A percentile compares a stretch with the other conserved stretches of the same genome.
Evolutionary conservation across 306 rosid species (phyloP).

Genomic region (Vigna nakashimae): DNA sequence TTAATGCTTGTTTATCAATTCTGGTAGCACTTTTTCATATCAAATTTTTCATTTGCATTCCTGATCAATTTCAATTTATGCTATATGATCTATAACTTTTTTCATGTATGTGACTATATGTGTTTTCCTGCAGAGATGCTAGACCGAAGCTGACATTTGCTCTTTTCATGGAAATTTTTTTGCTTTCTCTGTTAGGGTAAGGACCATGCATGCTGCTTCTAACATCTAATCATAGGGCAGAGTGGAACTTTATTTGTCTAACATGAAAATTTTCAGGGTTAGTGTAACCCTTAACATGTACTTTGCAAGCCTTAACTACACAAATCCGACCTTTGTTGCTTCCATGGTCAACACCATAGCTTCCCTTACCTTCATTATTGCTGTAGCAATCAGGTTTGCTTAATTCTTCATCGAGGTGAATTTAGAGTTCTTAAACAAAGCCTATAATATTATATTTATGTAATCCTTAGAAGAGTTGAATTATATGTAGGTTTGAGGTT

Average conservation of each 20-base stretch:
- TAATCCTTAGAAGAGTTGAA: background rate
- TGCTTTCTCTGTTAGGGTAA: constrained; percentile 89
- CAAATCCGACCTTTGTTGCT: constrained; percentile 80
- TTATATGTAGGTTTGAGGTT: constrained; percentile 61
- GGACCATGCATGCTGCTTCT: constrained; percentile 12
- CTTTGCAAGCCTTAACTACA: constrained; percentile 80
- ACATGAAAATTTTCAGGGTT: constrained; percentile 54
- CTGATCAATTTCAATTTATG: background rate
- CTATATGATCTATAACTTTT: background rate
- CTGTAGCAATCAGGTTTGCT: constrained; percentile 64
- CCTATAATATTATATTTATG: background rate
- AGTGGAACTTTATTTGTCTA: constrained; percentile 2
- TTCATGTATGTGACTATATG: background rate
- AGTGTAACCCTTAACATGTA: constrained; percentile 69
- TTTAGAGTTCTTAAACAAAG: background rate
- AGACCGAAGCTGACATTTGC: constrained; percentile 74
- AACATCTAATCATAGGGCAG: background rate
- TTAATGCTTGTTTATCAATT: background rate
- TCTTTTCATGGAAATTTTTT: constrained; percentile 70
- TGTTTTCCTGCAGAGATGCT: constrained; percentile 52
- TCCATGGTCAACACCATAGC: constrained; percentile 75
- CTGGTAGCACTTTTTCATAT: constrained; percentile 4
- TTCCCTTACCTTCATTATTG: constrained; percentile 79
- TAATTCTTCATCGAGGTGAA: background rate
- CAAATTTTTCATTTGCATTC: constrained; percentile 7